phyloP scores from a whole-genome alignment of 169 alveolate genomes.

The Cyclospora cayetanensis region DNA sequence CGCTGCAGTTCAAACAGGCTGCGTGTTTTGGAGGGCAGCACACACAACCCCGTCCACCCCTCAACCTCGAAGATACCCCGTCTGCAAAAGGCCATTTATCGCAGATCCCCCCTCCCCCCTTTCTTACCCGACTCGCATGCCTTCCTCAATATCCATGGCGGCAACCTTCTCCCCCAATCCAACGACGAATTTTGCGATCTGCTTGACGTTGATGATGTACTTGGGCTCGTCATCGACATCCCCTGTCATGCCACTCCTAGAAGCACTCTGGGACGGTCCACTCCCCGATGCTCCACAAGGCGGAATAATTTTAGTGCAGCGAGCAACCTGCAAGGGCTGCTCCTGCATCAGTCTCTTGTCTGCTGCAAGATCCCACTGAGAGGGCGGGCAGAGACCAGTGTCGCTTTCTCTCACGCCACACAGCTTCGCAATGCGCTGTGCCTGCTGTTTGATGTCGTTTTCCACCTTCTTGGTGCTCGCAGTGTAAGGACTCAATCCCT shows the following conservation, averaged over 20 bases:
- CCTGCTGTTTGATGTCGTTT: conserved; percentile 71
- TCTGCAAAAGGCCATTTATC: no score
- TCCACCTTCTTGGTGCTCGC: conserved; percentile 23
- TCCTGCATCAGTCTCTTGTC: conserved; percentile 96
- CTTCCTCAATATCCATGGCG: conserved; percentile 99
- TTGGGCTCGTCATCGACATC: conserved; percentile 95
- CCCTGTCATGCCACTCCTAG: conserved; percentile 14
- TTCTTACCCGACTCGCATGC: conserved; percentile 99
- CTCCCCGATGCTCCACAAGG: conserved; percentile 75
- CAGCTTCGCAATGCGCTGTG: conserved; percentile 72
- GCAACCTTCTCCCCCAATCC: conserved; percentile 98
- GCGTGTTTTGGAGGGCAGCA: no score
- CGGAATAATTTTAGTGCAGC: conserved; percentile 97
- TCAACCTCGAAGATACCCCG: no score
- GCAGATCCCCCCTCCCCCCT: no score
- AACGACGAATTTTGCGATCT: conserved; percentile 98
- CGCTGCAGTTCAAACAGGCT: no score
- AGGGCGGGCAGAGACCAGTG: conserved; percentile 98
- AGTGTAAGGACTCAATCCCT: conserved; percentile 71
- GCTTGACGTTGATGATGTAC: conserved; percentile 87
- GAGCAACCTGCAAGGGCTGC: conserved; percentile 98
- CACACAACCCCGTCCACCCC: no score
- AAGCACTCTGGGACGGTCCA: background rate
- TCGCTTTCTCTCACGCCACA: conserved; percentile 97
- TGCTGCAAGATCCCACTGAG: conserved; percentile 98